A percentile compares a stretch with the other conserved stretches of the same genome.
These are phyloP conservation scores for Neonectria coccinea DNA, from an alignment of 2,329 filamentous ascomycete genomes.

Conservation along the genomic window DNA sequence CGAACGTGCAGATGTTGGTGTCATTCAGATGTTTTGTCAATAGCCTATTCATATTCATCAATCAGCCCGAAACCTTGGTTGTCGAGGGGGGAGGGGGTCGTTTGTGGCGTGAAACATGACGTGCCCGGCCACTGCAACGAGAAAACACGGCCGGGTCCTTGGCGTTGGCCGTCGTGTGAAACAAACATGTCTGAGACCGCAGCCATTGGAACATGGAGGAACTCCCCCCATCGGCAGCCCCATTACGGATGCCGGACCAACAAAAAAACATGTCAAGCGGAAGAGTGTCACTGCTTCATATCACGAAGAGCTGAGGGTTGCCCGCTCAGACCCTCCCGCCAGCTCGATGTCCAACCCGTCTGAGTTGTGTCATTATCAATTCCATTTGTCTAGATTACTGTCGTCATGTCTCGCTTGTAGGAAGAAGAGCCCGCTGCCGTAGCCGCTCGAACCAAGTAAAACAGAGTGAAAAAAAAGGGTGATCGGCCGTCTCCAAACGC, in stretches of 20 bases:
- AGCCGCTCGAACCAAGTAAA: not conserved
- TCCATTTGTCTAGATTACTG: not conserved
- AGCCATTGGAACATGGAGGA: not conserved
- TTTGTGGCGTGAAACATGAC: not conserved
- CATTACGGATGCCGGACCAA: not conserved
- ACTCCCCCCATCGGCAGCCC: not conserved
- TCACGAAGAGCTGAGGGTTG: not conserved
- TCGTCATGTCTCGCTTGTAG: constrained; percentile 4
- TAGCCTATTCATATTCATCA: not conserved
- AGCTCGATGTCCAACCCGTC: not conserved
- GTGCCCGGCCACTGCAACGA: not conserved
- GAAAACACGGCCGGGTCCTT: not conserved
- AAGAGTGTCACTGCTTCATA: not conserved
- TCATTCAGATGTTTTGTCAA: not conserved
- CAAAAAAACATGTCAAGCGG: not conserved
- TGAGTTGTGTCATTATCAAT: not conserved
- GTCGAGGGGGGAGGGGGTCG: not conserved
- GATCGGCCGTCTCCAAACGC: constrained; percentile 16
- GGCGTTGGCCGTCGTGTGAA: not conserved
- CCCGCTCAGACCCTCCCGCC: not conserved
- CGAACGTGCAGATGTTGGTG: no score
- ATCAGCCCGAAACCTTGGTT: not conserved
- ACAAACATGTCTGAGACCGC: not conserved
- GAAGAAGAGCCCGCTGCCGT: not conserved
- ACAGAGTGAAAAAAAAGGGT: not conserved